Base-by-base conservation (phyloP, 176 grass and related monocot genomes). In the Themeda triandra region DNA sequence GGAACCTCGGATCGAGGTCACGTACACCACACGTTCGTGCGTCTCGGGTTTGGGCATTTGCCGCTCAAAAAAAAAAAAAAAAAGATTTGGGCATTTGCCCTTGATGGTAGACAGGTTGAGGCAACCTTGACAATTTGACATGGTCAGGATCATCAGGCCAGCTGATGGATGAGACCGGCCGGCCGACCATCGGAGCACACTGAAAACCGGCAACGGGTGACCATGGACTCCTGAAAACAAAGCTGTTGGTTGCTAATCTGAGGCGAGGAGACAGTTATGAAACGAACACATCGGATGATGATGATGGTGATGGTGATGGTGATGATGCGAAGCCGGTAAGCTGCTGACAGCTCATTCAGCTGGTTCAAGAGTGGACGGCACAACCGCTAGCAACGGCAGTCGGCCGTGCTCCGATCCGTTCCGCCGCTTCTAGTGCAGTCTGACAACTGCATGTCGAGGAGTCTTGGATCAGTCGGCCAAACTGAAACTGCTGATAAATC, bases 321-420 rank as follows among this genome's bases (percentile, higher is more conserved):
- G 69, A 56, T 0, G 23, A 17, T 3, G 14, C 0, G 36, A 3
- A 28, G 33, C 24, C 8, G 63, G 33, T 56, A 17, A 42, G 42
- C 18, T 31, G 42, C 18, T 31, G 53, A 71, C 84, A 86, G 37
- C 75, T 71, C 75, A 63, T 84, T 8, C 11, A 85, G 75, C 49
- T 69, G 75, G 64, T 60, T 78, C 65, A 41, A 25, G 74, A 70
- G 46, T 42, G 46, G 83, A 85, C 48, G 24, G 73, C 83, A 21
- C 73, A 77, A 77, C 72, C 37, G 45, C 72, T 14, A 45, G 17
- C 58, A 27, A 6, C n/a, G n/a, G n/a, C n/a, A n/a, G n/a, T n/a
- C n/a, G n/a, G 58, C 23, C 0, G 58, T 60, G 23, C 58, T 12
- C 56, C 2, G 46, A 5, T 17, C 14, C 46, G 46, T 1, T 17